Evolutionary conservation across 306 rosid species (phyloP).

Genomic region (Acacia acuminata): DNA sequence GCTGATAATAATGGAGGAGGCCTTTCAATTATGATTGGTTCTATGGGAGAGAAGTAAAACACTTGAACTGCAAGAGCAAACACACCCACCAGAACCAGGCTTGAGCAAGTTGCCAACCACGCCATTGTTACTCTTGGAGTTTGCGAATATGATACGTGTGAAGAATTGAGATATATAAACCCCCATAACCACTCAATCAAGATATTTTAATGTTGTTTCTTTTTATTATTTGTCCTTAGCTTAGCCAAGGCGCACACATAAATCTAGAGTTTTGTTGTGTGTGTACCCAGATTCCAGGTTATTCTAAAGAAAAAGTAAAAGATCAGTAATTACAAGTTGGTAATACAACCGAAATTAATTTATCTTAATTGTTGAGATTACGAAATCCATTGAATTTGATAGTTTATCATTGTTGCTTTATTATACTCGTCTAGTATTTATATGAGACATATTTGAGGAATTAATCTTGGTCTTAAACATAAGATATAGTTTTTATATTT

Average conservation of each 20-base stretch:
- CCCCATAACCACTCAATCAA: background rate
- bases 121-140: background rate
- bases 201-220: background rate
- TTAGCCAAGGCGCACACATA: background rate
- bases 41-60: slow-evolving; percentile 47
- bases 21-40: slow-evolving; percentile 35
- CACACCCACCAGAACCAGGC: slow-evolving; percentile 34
- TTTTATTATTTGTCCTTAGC: background rate
- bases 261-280: background rate
- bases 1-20: slow-evolving; percentile 36
- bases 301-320: no score
- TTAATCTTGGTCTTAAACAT: no score
- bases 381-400: background rate
- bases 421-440: no score
- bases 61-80: slow-evolving; percentile 39
- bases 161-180: background rate
- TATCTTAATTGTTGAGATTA: background rate
- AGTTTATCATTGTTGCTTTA: no score
- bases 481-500: no score
- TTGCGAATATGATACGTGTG: background rate
- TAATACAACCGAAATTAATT: no score
- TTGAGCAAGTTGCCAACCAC: slow-evolving; percentile 9
- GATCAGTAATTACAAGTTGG: background rate
- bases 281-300: background rate
- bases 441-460: no score